Base-by-base conservation (phyloP, 2,329 filamentous ascomycete species). In the Stagonosporopsis cucurbitacearum region DNA sequence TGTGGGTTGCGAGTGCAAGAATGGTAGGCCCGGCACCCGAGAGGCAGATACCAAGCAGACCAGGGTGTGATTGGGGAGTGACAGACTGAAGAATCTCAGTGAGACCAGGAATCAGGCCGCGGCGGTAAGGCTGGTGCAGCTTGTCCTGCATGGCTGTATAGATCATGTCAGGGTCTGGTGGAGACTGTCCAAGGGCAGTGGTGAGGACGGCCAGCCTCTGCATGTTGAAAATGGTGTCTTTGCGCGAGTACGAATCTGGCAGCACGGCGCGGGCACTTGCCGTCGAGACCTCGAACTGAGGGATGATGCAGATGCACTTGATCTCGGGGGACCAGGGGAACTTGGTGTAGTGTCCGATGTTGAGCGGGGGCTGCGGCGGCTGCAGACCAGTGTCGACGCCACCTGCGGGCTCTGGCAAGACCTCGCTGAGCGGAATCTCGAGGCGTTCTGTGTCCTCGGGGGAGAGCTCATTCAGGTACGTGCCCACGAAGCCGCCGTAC, bases 81-180 rank as follows among this genome's bases (percentile, higher is more conserved):
- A 98, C 93, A 57, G 89, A 94, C 74, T 92, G 86, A 48, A 99
- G 86, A 50, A 99, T 94, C 73, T 96, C 90, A 15, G 90, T 89
- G 54, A 99, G 83, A 0, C 94, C 95, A 1, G 95, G 95, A 65
- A 99, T 96, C 59, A 99, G 85, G 2, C 85, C 89, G 78, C 95
- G 89, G 50, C 95, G 89, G 80, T 99, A 98, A 39, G 92, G 95
- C 78, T 99, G 95, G 79, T 99, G 95, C 58, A 99, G 87, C 78
- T 93, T 96, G 81, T 99, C 95, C 79, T 98, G 95, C 95, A 99
- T 99, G 42, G 93, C 94, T 43, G 96, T 87, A 80, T 96, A 96
- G 75, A 99, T 99, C 77, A 96, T 89, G 68, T 96, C 89, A 20
- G 95, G 89, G 72, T 97, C 90, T 1, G 93, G 94, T 9, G 95